Base-by-base conservation (phyloP, 331 rosid species). In the Rosa hybrid region DNA sequence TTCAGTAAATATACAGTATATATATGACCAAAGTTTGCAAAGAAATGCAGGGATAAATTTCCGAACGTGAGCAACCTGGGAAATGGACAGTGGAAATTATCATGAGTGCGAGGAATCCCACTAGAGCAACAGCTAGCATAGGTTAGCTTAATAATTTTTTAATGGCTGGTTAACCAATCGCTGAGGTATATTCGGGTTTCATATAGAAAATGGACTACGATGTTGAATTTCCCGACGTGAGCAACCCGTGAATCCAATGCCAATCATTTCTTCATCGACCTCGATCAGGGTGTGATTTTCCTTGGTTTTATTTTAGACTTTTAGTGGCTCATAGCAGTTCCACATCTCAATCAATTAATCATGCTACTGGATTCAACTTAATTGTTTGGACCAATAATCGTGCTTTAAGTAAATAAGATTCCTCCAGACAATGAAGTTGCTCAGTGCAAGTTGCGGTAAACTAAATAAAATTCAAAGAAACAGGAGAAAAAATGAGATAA, bases 161-260 rank as follows among this genome's bases (percentile, higher is more conserved):
- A 56, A 18, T 20, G 49, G 59, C 59, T 7, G 18, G 60, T 5
- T 18, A 18, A 56, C 10, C 62, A 20, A 21, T 21, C 14, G 14
- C 12, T 21, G 34, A 59, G 34, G 34, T 17, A 59, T 59, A 59
- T 59, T 59, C 3, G 65, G 16, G 14, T 21, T n/a, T 57, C 64
- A 9, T n/a, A n/a, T 57, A 57, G 30, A n/a, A 57, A 8, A n/a
- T 57, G 64, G 13, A 57, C 4, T 57, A 21, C 12, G 25, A 57
- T 57, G 11, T n/a, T 20, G 21, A 57, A 57, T 20, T 2, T 57
- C 34, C 30, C 3, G 14, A 27, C 38, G 20, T 5, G 0, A 27
- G 69, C 69, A 63, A 64, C 70, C 70, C 70, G 70, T 64, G 70
- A 64, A 34, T 64, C n/a, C 10, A 30, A 64, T 7, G 11, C 70